Evolutionary conservation across 2,329 filamentous ascomycete genomes (phyloP).

Genomic region (Chaetomium globosum): DNA sequence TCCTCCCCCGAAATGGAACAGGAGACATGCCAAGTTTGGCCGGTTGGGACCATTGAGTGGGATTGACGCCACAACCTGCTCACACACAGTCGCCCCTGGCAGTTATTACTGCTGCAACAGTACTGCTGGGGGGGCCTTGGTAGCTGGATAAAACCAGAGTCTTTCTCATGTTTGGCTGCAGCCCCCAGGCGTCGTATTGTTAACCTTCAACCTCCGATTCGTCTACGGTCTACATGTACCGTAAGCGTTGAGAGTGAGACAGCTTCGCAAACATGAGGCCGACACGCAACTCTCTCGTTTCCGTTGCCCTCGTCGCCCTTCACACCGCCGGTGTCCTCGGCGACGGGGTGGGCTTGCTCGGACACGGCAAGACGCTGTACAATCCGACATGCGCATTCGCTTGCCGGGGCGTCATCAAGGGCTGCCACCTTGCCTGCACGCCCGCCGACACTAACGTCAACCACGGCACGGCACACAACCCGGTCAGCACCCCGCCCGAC

Average conservation of each 20-base stretch:
- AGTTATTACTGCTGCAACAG: background rate
- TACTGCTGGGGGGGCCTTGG: background rate
- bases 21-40: background rate
- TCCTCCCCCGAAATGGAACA: background rate
- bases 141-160: background rate
- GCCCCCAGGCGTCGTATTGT: background rate
- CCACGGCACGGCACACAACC: conserved; percentile 38
- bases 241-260: background rate
- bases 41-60: background rate
- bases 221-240: background rate
- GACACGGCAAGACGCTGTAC: conserved; percentile 44
- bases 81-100: background rate
- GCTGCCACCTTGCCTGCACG: conserved; percentile 40
- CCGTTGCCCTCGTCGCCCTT: background rate
- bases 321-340: conserved; percentile 12
- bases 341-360: conserved; percentile 40
- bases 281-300: background rate
- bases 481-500: conserved; percentile 34
- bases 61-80: conserved; percentile 4
- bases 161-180: background rate
- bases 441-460: conserved; percentile 31
- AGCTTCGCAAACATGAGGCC: conserved; percentile 8
- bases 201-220: background rate
- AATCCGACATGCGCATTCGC: conserved; percentile 44
- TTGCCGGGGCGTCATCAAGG: conserved; percentile 40